phyloP scores from a whole-genome alignment of 768 basidiomycete species.

The Pleurotus salmoneostramineus region DNA sequence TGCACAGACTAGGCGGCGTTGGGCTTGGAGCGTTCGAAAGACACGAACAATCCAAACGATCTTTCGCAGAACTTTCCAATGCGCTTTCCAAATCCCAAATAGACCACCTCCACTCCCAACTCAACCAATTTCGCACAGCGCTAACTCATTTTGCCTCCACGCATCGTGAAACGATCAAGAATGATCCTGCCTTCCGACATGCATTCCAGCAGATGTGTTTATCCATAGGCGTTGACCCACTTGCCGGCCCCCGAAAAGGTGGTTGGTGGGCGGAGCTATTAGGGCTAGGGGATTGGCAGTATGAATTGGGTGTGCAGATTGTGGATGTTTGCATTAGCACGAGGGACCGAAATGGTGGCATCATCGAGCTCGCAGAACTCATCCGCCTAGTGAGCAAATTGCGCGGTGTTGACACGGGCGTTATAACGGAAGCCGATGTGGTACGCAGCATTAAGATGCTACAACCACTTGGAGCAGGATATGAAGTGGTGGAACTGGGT shows the following conservation, averaged over 20 bases:
- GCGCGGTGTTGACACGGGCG: slow-evolving; percentile 62
- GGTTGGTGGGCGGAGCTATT: slow-evolving; percentile 93
- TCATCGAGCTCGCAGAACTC: slow-evolving; percentile 87
- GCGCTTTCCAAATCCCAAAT: slow-evolving; percentile 76
- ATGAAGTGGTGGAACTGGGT: slow-evolving; percentile 76
- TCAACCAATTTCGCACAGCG: slow-evolving; percentile 79
- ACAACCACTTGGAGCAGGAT: slow-evolving; percentile 87
- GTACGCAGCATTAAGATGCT: slow-evolving; percentile 81
- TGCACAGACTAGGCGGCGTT: slow-evolving; percentile 77
- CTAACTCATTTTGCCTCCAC: slow-evolving; percentile 76
- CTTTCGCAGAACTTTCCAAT: slow-evolving; percentile 78
- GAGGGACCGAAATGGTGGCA: slow-evolving; percentile 84
- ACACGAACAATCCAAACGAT: slow-evolving; percentile 77
- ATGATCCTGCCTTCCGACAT: slow-evolving; percentile 83
- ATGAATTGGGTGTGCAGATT: slow-evolving; percentile 93
- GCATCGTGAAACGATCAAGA: slow-evolving; percentile 80
- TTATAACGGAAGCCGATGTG: slow-evolving; percentile 84
- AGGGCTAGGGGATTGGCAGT: slow-evolving; percentile 90
- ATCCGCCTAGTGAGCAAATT: slow-evolving; percentile 74
- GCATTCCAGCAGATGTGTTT: slow-evolving; percentile 96
- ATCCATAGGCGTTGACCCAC: slow-evolving; percentile 91
- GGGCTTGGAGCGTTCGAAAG: slow-evolving; percentile 88
- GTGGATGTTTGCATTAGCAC: slow-evolving; percentile 90
- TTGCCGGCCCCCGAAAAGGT: slow-evolving; percentile 79
- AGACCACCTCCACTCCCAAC: slow-evolving; percentile 73